These are phyloP conservation scores for Fusarium cyanostomum DNA, from an alignment of 2,329 filamentous ascomycete species.

Conservation along the genomic window DNA sequence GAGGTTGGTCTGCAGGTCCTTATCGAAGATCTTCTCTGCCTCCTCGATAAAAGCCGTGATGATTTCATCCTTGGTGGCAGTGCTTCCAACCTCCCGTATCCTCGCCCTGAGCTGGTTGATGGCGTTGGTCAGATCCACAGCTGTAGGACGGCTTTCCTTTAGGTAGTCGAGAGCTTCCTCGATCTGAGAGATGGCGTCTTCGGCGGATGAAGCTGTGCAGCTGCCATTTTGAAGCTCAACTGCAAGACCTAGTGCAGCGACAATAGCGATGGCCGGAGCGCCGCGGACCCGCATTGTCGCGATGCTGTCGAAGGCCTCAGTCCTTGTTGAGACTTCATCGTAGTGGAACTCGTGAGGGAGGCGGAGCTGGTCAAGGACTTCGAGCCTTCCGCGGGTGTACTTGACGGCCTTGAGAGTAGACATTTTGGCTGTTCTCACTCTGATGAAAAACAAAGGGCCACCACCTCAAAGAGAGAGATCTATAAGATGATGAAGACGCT, in stretches of 20 bases:
- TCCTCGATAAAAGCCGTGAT: constrained; percentile 77
- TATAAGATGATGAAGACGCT: background rate
- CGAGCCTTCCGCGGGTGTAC: constrained; percentile 75
- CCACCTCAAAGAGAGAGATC: background rate
- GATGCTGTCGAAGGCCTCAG: constrained; percentile 85
- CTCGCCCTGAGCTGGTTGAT: constrained; percentile 79
- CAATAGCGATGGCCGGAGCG: constrained; percentile 96
- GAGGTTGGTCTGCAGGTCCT: constrained; percentile 88
- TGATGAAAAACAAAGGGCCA: background rate
- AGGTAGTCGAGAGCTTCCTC: constrained; percentile 83
- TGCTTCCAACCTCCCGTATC: constrained; percentile 61
- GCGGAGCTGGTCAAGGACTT: constrained; percentile 85
- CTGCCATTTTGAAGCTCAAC: constrained; percentile 76
- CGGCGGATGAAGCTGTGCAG: constrained; percentile 53
- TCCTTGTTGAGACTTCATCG: constrained; percentile 73
- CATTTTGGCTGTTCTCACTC: constrained; percentile 48
- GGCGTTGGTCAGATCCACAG: constrained; percentile 93
- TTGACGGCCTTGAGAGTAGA: constrained; percentile 79
- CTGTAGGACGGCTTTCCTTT: constrained; percentile 88
- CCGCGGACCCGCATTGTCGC: constrained; percentile 79
- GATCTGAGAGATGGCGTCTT: constrained; percentile 76
- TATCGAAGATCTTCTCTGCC: constrained; percentile 85
- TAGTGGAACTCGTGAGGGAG: constrained; percentile 84
- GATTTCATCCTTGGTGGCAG: constrained; percentile 60
- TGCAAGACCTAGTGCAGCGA: constrained; percentile 88